phyloP scores from a whole-genome alignment of 2,329 filamentous ascomycete genomes.

The Hypoxylon sp. region DNA sequence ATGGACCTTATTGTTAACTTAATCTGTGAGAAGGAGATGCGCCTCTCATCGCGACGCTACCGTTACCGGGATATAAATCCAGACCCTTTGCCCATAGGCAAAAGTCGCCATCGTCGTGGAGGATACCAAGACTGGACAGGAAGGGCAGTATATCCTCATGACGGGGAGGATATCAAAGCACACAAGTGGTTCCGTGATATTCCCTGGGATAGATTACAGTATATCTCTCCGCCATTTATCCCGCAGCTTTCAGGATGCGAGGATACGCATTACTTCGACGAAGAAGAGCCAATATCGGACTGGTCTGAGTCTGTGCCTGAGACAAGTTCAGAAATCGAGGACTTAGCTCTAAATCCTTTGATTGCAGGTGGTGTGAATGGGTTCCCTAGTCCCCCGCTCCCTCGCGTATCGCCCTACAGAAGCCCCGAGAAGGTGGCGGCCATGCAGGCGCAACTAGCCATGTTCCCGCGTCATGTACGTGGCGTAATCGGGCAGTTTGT shows the following conservation, averaged over 20 bases:
- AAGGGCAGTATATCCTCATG: slow-evolving; percentile 83
- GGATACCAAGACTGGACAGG: slow-evolving; percentile 54
- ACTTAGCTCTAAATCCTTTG: slow-evolving; percentile 25
- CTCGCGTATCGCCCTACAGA: slow-evolving; percentile 42
- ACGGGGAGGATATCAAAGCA: slow-evolving; percentile 89
- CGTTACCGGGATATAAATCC: slow-evolving; percentile 70
- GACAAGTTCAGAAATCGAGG: slow-evolving; percentile 53
- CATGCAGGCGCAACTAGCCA: slow-evolving; percentile 55
- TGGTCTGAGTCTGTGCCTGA: slow-evolving; percentile 63
- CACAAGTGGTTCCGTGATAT: slow-evolving; percentile 89
- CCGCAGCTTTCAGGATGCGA: slow-evolving; percentile 77
- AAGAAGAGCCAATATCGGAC: slow-evolving; percentile 80
- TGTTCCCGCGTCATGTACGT: slow-evolving; percentile 60
- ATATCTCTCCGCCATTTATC: slow-evolving; percentile 81
- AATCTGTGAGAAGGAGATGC: slow-evolving; percentile 79
- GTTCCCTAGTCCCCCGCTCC: slow-evolving; percentile 9
- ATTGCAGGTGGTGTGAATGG: slow-evolving; percentile 22
- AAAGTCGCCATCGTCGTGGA: slow-evolving; percentile 45
- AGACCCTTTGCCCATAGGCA: slow-evolving; percentile 46
- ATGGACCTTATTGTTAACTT: slow-evolving; percentile 82
- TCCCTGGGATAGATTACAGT: slow-evolving; percentile 82
- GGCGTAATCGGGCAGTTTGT: slow-evolving; percentile 63
- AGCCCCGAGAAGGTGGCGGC: slow-evolving; percentile 49
- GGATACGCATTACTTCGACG: slow-evolving; percentile 92
- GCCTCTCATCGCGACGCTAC: slow-evolving; percentile 84